phyloP scores from a whole-genome alignment of 2,329 filamentous ascomycete species.

The Penicillium sumatraense region DNA sequence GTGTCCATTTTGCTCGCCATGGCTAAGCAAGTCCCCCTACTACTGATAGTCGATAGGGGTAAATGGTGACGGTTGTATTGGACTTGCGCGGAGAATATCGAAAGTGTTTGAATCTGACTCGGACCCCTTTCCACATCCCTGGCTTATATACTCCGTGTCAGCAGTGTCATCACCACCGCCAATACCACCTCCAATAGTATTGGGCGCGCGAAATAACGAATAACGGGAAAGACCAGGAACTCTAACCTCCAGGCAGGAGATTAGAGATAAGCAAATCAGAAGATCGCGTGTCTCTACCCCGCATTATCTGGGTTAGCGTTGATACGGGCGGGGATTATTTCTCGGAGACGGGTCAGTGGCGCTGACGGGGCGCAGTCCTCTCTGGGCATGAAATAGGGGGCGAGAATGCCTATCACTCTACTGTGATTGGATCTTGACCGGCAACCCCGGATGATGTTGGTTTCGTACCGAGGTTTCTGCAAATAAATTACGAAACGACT shows the following conservation, averaged over 20 bases:
- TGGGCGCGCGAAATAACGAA: neutral
- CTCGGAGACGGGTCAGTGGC: neutral
- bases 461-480: neutral
- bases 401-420: slow-evolving; percentile 7
- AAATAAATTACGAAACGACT: slow-evolving; percentile 1
- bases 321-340: neutral
- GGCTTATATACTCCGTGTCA: slow-evolving; percentile 1
- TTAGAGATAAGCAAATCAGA: slow-evolving; percentile 4
- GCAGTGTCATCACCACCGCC: neutral
- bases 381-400: neutral
- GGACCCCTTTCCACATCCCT: neutral
- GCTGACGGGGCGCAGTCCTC: neutral
- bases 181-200: too few relatives aligned
- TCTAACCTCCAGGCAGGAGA: neutral
- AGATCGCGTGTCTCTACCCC: neutral
- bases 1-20: neutral
- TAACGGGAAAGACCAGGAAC: neutral
- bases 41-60: neutral
- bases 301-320: neutral
- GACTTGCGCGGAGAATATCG: neutral
- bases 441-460: neutral
- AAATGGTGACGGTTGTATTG: neutral
- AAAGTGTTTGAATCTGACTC: neutral
- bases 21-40: neutral
- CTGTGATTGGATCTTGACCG: slow-evolving; percentile 9